Base-by-base conservation (phyloP, 2,329 filamentous ascomycete genomes). In the Bipolaris sorokiniana region DNA sequence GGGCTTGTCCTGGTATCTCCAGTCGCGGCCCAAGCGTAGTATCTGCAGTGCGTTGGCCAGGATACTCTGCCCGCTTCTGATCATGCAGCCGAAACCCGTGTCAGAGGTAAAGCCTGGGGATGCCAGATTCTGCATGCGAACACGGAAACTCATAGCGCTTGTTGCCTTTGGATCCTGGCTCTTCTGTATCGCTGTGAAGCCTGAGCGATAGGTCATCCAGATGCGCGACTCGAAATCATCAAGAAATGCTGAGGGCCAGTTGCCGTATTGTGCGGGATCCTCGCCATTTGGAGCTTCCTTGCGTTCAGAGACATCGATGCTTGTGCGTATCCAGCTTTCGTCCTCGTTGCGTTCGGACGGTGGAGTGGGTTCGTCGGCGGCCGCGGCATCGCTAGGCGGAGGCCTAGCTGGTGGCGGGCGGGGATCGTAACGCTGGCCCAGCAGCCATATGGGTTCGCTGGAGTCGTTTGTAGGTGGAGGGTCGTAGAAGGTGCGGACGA, bases 51-150 rank as follows among this genome's bases (percentile, higher is more conserved):
- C 84, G 76, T 98, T 99, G 42, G 94, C 94, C 40, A 99, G 81
- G 23, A 99, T 82, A 70, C 91, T 94, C 79, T 99, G 95, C 3
- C 95, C 95, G 5, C 94, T 97, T 58, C 95, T 84, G 67, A 99
- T 98, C 95, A 99, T 99, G 73, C 95, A 99, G 0, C 95, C 95
- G 92, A 96, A 99, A 49, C 95, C 95, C 9, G 91, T 93, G 75
- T 99, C 95, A 1, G 92, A 94, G 10, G 91, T 90, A 77, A 98
- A 99, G 4, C 91, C 92, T 23, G 83, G 83, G 55, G 91, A 86
- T 47, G 97, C 91, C 5, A 98, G 90, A 51, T 83, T 93, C 70
- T 92, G 90, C 65, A 98, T 81, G 48, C 92, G 88, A 77, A 96
- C 94, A 1, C 91, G 82, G 56, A 98, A 86, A 3, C 91, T 96